phyloP scores from a whole-genome alignment of 2,329 filamentous ascomycete species.

The Acrocalymma vagum region DNA sequence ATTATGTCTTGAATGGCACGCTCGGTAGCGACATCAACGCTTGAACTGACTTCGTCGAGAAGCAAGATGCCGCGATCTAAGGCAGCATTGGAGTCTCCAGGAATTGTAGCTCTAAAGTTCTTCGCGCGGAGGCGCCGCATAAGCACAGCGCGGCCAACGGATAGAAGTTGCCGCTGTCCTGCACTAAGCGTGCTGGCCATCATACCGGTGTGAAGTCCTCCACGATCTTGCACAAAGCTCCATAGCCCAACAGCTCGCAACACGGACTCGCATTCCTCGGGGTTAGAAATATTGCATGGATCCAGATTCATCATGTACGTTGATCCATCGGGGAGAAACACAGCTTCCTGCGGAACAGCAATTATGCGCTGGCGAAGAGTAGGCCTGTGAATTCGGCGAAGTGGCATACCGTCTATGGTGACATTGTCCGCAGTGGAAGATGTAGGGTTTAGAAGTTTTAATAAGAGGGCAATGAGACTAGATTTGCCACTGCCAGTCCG shows the following conservation, averaged over 20 bases:
- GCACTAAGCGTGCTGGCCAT: slow-evolving; percentile 5
- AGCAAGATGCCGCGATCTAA: slow-evolving; percentile 24
- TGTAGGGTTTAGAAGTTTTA: slow-evolving; percentile 18
- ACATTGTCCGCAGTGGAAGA: slow-evolving; percentile 5
- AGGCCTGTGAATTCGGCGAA: slow-evolving; percentile 11
- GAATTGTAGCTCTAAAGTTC: no score
- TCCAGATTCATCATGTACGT: slow-evolving; percentile 57
- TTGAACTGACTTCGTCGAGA: slow-evolving; percentile 36
- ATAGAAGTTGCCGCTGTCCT: slow-evolving; percentile 70
- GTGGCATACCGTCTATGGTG: slow-evolving; percentile 13
- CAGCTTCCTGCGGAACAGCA: slow-evolving; percentile 58
- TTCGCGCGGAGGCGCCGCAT: slow-evolving; percentile 10
- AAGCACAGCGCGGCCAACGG: slow-evolving; percentile 65
- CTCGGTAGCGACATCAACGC: slow-evolving; percentile 65
- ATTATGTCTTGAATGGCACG: slow-evolving; percentile 64
- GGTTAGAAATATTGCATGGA: slow-evolving; percentile 39
- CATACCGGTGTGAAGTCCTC: slow-evolving; percentile 18
- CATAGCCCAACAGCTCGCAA: slow-evolving; percentile 55
- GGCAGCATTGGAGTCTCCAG: no score
- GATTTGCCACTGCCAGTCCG: slow-evolving; percentile 56
- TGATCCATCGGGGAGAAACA: slow-evolving; percentile 51
- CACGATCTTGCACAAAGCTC: slow-evolving; percentile 33
- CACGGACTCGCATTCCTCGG: slow-evolving; percentile 44
- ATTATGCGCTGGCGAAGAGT: slow-evolving; percentile 40
- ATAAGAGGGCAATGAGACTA: slow-evolving; percentile 13